Evolutionary conservation across 257 asterid species (phyloP).

Genomic region (Parsonsia alboflavescens): DNA sequence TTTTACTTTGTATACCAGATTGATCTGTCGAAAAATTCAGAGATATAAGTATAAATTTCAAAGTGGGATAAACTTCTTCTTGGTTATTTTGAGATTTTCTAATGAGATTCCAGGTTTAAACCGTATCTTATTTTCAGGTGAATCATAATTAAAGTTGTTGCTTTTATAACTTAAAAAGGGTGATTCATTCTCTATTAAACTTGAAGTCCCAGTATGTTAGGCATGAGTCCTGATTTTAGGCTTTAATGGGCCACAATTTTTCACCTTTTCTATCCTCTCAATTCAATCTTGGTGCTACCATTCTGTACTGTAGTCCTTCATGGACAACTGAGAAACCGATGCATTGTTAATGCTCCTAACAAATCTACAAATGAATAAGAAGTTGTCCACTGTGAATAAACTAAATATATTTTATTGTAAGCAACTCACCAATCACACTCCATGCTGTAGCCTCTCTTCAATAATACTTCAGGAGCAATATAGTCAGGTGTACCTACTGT

Average conservation of each 20-base stretch:
- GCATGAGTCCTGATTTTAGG: background rate
- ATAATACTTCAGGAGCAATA: constrained; percentile 90
- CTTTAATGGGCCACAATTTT: background rate
- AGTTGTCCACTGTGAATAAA: background rate
- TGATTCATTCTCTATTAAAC: too few species aligned
- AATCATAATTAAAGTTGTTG: too few species aligned
- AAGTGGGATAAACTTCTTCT: background rate
- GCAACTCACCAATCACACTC: constrained; percentile 87
- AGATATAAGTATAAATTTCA: background rate
- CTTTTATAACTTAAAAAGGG: too few species aligned
- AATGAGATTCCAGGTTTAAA: background rate
- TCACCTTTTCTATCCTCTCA: background rate
- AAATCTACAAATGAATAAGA: background rate
- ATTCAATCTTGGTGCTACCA: background rate
- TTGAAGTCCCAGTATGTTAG: background rate
- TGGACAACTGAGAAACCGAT: background rate
- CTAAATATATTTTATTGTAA: background rate
- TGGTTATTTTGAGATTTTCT: background rate
- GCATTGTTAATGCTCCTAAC: background rate
- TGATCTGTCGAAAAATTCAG: background rate
- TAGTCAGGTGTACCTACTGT: constrained; percentile 97
- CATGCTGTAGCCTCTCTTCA: constrained; percentile 72
- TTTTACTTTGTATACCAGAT: background rate
- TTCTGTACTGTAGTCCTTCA: background rate
- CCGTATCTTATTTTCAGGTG: too few species aligned